These are phyloP conservation scores for Penicillium psychrofluorescens DNA, from an alignment of 495 filamentous ascomycete species.

Conservation along the genomic window DNA sequence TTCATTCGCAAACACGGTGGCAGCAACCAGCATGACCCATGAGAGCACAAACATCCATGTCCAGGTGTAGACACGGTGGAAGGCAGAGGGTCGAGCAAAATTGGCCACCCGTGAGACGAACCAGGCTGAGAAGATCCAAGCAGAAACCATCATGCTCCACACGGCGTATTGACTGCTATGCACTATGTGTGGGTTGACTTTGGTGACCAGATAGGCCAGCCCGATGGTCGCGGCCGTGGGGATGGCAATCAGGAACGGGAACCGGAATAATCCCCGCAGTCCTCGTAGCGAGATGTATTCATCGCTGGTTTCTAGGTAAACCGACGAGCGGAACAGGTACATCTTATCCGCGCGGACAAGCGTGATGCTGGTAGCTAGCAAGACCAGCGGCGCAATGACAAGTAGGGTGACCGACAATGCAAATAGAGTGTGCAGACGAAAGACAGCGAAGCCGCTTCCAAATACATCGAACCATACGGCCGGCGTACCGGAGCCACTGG, in stretches of 20 bases:
- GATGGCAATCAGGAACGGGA: constrained; percentile 66
- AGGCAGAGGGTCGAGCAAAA: constrained; percentile 74
- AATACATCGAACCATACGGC: constrained; percentile 96
- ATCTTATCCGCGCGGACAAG: constrained; percentile 64
- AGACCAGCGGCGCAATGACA: constrained; percentile 62
- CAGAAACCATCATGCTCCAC: constrained; percentile 76
- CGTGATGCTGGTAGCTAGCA: constrained; percentile 60
- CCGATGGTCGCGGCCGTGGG: constrained; percentile 65
- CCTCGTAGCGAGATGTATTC: constrained; percentile 62
- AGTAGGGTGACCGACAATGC: constrained; percentile 79
- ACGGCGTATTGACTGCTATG: constrained; percentile 83
- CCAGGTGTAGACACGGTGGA: constrained; percentile 72
- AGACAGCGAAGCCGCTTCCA: constrained; percentile 71
- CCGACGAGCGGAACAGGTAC: constrained; percentile 68
- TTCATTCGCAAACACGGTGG: constrained; percentile 67
- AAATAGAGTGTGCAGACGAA: constrained; percentile 74
- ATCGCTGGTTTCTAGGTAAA: constrained; percentile 49
- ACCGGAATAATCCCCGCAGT: constrained; percentile 75
- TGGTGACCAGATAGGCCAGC: constrained; percentile 66
- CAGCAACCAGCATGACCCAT: constrained; percentile 64
- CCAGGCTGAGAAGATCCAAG: constrained; percentile 78
- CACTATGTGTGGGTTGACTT: constrained; percentile 79
- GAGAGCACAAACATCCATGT: constrained; percentile 75
- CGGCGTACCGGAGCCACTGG: constrained; percentile 58
- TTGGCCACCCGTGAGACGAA: constrained; percentile 76